A percentile compares a stretch with the other conserved stretches of the same genome.
phyloP scores from a whole-genome alignment of 75 land plant genomes.

The Pinus albicaulis region DNA sequence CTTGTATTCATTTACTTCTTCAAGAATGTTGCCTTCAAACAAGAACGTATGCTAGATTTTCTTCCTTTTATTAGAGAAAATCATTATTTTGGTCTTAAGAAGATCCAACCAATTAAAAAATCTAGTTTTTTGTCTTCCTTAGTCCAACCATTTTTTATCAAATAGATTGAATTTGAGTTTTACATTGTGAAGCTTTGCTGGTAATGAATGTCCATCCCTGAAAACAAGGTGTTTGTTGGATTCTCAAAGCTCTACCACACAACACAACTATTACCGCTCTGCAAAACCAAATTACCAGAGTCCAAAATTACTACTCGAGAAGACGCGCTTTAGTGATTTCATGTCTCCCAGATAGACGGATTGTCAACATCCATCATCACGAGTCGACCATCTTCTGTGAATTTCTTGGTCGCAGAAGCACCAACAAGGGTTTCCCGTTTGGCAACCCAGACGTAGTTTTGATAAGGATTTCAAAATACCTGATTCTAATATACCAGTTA shows the following conservation, averaged over 20 bases:
- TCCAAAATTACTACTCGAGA: constrained; percentile 4
- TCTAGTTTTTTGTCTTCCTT: too few species aligned
- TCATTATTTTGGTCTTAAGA: too few species aligned
- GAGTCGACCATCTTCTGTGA: constrained; percentile 17
- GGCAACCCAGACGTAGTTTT: constrained; percentile 28
- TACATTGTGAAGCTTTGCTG: constrained; percentile 16
- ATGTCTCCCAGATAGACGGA: background rate
- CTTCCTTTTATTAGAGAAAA: too few species aligned
- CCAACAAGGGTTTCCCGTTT: constrained; percentile 18
- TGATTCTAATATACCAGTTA: too few species aligned
- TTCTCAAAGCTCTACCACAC: constrained; percentile 24
- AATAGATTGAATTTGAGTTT: constrained; percentile 13
- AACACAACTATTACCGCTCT: background rate
- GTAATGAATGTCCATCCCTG: constrained; percentile 10
- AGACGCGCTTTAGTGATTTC: background rate
- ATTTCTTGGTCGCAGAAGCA: constrained; percentile 4
- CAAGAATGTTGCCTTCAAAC: rapidly evolving
- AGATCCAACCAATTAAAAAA: too few species aligned
- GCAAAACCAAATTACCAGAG: constrained; percentile 13
- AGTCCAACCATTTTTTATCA: too few species aligned
- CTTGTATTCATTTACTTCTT: too few species aligned
- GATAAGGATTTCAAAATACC: background rate
- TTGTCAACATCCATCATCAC: background rate
- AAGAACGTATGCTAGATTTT: too few species aligned
- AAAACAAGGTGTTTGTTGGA: constrained; percentile 13